phyloP scores from a whole-genome alignment of 306 rosid species.

The Vigna reflexopilosa region DNA sequence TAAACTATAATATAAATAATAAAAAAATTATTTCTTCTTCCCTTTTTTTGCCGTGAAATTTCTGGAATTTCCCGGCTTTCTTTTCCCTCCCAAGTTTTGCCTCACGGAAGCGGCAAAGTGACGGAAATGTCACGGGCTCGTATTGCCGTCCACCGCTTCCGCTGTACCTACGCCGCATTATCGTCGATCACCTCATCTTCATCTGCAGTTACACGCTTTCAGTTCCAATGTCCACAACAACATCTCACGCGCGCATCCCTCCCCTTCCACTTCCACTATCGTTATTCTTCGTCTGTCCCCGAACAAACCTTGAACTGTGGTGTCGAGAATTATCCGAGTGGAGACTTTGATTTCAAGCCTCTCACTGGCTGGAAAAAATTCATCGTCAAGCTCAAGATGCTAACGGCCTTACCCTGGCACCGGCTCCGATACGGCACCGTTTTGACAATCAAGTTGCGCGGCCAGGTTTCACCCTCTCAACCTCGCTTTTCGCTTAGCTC shows the following conservation, averaged over 20 bases:
- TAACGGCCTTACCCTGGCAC: constrained; percentile 82
- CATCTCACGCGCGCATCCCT: constrained; percentile 2
- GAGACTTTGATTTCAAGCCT: constrained; percentile 67
- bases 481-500: not conserved
- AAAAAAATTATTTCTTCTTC: no score
- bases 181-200: constrained; percentile 16
- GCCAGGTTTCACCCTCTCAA: constrained; percentile 62
- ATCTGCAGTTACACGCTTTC: constrained; percentile 34
- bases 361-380: constrained; percentile 65
- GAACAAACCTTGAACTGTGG: not conserved
- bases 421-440: constrained; percentile 81
- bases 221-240: constrained; percentile 16
- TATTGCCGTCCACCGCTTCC: constrained; percentile 23
- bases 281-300: constrained; percentile 29
- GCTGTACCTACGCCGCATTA: not conserved
- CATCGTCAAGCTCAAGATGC: constrained; percentile 74
- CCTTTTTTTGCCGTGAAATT: not conserved
- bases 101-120: not conserved
- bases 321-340: constrained; percentile 63
- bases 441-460: constrained; percentile 81
- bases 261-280: constrained; percentile 52
- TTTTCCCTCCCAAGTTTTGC: not conserved
- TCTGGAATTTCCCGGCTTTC: not conserved
- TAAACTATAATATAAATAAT: not conserved
- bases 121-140: constrained; percentile 33